These are phyloP conservation scores for Graphium sp. DNA, from an alignment of 2,329 filamentous ascomycete genomes.

Conservation along the genomic window DNA sequence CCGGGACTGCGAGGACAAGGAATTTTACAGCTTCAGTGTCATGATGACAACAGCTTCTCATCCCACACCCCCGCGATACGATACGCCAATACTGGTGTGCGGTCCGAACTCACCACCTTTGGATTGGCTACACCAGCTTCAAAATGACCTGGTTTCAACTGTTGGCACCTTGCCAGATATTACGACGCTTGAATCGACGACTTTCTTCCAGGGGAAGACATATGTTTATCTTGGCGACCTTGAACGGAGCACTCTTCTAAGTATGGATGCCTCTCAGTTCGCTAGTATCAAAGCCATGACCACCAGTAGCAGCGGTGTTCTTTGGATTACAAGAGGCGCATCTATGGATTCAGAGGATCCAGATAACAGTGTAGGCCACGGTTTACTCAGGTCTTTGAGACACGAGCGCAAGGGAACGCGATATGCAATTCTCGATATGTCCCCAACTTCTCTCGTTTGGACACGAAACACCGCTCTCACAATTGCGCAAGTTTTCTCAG, in stretches of 20 bases:
- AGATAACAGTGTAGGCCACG: neutral
- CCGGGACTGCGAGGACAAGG: slow-evolving; percentile 1
- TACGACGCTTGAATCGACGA: no score
- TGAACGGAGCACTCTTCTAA: neutral
- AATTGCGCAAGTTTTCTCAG: no score
- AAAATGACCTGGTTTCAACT: no score
- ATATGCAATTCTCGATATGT: neutral
- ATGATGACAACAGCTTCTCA: slow-evolving; percentile 1
- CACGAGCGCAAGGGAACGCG: neutral
- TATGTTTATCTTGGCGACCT: neutral
- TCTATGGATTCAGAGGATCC: neutral
- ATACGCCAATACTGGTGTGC: neutral
- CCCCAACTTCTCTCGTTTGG: neutral
- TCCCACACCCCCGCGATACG: neutral
- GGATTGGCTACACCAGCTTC: neutral
- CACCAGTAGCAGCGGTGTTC: neutral
- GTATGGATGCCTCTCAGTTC: neutral
- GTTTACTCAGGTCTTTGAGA: neutral
- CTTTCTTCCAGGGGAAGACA: neutral
- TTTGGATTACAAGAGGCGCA: neutral
- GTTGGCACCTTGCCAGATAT: no score
- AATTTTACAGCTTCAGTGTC: slow-evolving; percentile 1
- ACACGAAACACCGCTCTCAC: no score
- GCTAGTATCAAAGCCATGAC: neutral
- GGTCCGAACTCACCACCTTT: neutral